Percentiles rank a stretch among this genome's conserved stretches.
Evolutionary conservation across 148 eudicot species (phyloP).

Genomic region (Amaranthus hypochondriacus): DNA sequence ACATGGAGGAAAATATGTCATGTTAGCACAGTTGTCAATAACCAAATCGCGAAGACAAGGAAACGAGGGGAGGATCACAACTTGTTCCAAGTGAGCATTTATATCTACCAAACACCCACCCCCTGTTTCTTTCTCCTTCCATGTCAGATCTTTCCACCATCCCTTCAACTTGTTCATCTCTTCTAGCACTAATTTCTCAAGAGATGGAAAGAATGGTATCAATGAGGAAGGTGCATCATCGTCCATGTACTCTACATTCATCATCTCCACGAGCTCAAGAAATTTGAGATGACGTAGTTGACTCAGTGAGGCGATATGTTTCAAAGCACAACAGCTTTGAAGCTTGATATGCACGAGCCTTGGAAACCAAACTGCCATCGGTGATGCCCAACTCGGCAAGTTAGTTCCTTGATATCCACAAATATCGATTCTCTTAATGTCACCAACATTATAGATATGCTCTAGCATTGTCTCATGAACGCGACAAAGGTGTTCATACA

Average conservation of each 20-base stretch:
- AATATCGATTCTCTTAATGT: not conserved
- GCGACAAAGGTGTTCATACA: not conserved
- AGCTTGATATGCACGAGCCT: not conserved
- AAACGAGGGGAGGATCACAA: not conserved
- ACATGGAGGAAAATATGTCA: conserved; percentile 2
- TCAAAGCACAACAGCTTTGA: not conserved
- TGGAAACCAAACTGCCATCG: conserved; percentile 7
- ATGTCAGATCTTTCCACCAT: conserved; percentile 11
- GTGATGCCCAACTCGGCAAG: not conserved
- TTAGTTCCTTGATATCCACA: not conserved
- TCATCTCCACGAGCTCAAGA: not conserved
- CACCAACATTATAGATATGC: not conserved
- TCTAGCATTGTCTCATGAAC: conserved; percentile 6
- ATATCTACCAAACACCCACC: not conserved
- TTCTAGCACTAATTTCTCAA: not conserved
- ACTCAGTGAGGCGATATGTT: conserved; percentile 7
- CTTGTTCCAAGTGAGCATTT: not conserved
- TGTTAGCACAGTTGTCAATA: not conserved
- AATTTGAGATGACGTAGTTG: conserved; percentile 9
- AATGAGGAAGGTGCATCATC: not conserved
- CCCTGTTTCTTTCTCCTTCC: not conserved
- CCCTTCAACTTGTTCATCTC: conserved; percentile 8
- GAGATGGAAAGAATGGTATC: conserved; percentile 14
- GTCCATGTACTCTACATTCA: conserved; percentile 13
- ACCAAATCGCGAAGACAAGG: not conserved